Evolutionary conservation across 2,329 filamentous ascomycete genomes (phyloP).

Genomic region (Penicillium concentricum): DNA sequence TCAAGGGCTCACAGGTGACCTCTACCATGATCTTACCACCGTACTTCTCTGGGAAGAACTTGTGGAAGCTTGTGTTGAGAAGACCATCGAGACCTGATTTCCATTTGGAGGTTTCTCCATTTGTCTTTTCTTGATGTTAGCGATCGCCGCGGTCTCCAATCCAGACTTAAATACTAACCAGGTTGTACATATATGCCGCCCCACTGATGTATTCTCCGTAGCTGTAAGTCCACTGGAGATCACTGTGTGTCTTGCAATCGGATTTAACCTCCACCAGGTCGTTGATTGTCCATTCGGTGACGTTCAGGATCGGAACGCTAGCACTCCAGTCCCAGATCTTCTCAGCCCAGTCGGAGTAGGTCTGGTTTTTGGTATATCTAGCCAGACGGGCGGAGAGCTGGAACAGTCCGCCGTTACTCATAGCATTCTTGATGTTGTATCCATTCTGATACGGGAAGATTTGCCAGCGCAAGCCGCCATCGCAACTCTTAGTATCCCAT

Average conservation of each 20-base stretch:
- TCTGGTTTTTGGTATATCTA: slow-evolving; percentile 12
- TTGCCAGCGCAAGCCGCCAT: slow-evolving; percentile 8
- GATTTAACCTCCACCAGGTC: slow-evolving; percentile 39
- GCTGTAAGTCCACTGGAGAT: slow-evolving; percentile 56
- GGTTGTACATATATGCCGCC: not conserved
- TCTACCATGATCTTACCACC: slow-evolving; percentile 62
- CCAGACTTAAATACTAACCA: not conserved
- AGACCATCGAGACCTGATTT: slow-evolving; percentile 55
- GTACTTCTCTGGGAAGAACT: slow-evolving; percentile 51
- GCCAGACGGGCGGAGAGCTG: slow-evolving; percentile 12
- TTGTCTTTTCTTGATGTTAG: slow-evolving; percentile 25
- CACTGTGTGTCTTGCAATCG: slow-evolving; percentile 50
- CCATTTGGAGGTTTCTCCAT: slow-evolving; percentile 49
- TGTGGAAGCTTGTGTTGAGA: slow-evolving; percentile 44
- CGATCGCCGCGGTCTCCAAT: not conserved
- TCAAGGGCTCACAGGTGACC: slow-evolving; percentile 59
- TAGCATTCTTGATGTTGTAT: no score
- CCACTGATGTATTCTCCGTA: slow-evolving; percentile 44
- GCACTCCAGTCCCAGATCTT: slow-evolving; percentile 12
- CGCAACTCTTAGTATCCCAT: slow-evolving; percentile 11
- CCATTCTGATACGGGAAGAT: slow-evolving; percentile 25
- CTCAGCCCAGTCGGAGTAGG: slow-evolving; percentile 14
- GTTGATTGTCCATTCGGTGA: not conserved
- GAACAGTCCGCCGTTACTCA: no score
- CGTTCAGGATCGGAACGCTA: slow-evolving; percentile 1